A percentile compares a stretch with the other conserved stretches of the same genome.
Evolutionary conservation across 805 yeast genomes (phyloP).

Genomic region (Metschnikowia bowlesiae): DNA sequence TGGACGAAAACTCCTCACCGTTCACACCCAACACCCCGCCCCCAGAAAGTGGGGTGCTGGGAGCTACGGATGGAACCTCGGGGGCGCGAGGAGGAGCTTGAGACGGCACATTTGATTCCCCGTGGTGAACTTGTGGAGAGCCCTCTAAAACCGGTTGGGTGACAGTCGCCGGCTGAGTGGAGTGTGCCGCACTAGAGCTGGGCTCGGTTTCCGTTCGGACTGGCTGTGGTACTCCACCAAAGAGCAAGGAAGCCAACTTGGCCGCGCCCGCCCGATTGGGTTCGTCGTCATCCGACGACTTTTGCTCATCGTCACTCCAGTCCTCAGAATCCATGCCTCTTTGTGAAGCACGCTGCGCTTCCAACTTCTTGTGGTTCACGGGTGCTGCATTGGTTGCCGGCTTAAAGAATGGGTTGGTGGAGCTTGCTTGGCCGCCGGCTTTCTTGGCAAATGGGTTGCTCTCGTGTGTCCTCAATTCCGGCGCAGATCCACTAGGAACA

Average conservation of each 20-base stretch:
- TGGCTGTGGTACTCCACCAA: conserved; percentile 47
- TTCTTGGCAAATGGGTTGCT: conserved; percentile 49
- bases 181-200: background rate
- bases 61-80: background rate
- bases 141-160: background rate
- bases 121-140: background rate
- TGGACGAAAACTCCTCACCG: conserved; percentile 3
- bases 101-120: background rate
- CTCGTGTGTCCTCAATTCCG: conserved; percentile 6
- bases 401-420: conserved; percentile 59
- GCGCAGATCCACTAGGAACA: background rate
- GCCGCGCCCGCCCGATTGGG: conserved; percentile 52
- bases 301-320: conserved; percentile 45
- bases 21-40: background rate
- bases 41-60: background rate
- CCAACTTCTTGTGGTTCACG: conserved; percentile 55
- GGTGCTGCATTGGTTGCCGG: conserved; percentile 27
- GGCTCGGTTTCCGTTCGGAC: conserved; percentile 1
- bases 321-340: conserved; percentile 48
- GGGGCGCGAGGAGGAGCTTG: background rate
- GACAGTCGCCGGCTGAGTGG: too few relatives aligned
- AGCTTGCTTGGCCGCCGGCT: conserved; percentile 8
- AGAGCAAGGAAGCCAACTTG: conserved; percentile 49
- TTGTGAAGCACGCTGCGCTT: conserved; percentile 70
- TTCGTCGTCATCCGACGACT: conserved; percentile 46